These are phyloP conservation scores for Blastobotrys buckinghamii DNA, from an alignment of 1,139 yeast genomes.

Conservation along the genomic window DNA sequence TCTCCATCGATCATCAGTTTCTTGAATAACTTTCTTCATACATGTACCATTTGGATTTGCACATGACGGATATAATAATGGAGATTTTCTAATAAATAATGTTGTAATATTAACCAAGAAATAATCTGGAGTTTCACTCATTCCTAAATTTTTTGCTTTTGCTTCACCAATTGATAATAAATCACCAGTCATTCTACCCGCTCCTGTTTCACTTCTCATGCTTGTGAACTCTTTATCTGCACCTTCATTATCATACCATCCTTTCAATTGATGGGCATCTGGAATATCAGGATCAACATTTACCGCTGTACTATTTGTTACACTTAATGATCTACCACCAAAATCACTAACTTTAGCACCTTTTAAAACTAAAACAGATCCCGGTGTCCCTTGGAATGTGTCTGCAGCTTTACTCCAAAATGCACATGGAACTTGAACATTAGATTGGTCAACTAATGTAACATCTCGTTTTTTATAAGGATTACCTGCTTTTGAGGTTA, in stretches of 20 bases:
- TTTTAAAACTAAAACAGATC: constrained; percentile 86
- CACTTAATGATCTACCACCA: constrained; percentile 77
- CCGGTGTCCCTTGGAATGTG: constrained; percentile 64
- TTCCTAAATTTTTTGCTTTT: constrained; percentile 64
- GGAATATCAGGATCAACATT: constrained; percentile 80
- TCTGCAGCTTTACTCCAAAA: constrained; percentile 87
- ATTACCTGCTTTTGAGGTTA: constrained; percentile 90
- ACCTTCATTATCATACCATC: constrained; percentile 91
- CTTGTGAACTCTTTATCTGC: constrained; percentile 54
- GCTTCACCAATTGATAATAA: constrained; percentile 58
- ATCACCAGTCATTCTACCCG: constrained; percentile 32
- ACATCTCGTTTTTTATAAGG: constrained; percentile 90
- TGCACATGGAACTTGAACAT: constrained; percentile 70
- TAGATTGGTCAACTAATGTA: constrained; percentile 77
- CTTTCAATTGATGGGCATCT: constrained; percentile 81
- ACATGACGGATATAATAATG: constrained; percentile 91
- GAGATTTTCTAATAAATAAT: constrained; percentile 58
- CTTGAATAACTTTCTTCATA: constrained; percentile 75
- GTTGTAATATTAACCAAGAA: constrained; percentile 71
- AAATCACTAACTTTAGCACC: constrained; percentile 88
- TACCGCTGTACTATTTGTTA: constrained; percentile 73
- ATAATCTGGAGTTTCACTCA: constrained; percentile 63
- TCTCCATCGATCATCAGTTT: constrained; percentile 74
- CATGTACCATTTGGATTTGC: constrained; percentile 49
- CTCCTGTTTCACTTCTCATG: constrained; percentile 38